These are phyloP conservation scores for Claviceps paspali DNA, from an alignment of 2,329 filamentous ascomycete species.

Conservation along the genomic window DNA sequence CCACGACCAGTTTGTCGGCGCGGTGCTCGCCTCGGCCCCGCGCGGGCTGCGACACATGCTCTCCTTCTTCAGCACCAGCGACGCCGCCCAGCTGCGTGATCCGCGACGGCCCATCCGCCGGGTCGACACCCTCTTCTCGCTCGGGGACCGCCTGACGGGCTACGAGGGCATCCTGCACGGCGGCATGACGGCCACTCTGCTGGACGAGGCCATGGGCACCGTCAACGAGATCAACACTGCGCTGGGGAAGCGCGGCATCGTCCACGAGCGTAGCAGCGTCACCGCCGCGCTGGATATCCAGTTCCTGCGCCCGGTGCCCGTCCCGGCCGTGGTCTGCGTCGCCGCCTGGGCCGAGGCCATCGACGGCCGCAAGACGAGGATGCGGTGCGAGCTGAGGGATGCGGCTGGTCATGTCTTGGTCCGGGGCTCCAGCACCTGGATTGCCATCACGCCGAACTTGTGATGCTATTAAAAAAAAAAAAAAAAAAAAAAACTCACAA, in stretches of 20 bases:
- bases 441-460: conserved; percentile 17
- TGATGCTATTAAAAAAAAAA: too few relatives aligned
- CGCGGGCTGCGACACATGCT: conserved; percentile 19
- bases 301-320: conserved; percentile 18
- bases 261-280: conserved; percentile 15
- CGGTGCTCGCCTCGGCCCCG: conserved; percentile 14
- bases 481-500: too few relatives aligned
- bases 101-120: conserved; percentile 13
- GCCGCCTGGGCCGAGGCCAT: conserved; percentile 17
- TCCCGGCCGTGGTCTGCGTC: conserved; percentile 16
- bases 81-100: conserved; percentile 11
- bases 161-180: conserved; percentile 20
- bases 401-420: conserved; percentile 16
- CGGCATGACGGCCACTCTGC: conserved; percentile 19
- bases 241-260: conserved; percentile 15
- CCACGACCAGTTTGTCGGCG: conserved; percentile 21
- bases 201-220: conserved; percentile 22
- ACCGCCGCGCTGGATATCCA: conserved; percentile 21
- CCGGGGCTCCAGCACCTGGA: conserved; percentile 17
- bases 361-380: conserved; percentile 18
- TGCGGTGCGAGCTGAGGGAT: conserved; percentile 17
- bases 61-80: conserved; percentile 16
- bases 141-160: conserved; percentile 20
- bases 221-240: conserved; percentile 21
- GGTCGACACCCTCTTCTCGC: conserved; percentile 16